Base-by-base conservation (phyloP, 805 yeast genomes). In the Metschnikowia borealis region DNA sequence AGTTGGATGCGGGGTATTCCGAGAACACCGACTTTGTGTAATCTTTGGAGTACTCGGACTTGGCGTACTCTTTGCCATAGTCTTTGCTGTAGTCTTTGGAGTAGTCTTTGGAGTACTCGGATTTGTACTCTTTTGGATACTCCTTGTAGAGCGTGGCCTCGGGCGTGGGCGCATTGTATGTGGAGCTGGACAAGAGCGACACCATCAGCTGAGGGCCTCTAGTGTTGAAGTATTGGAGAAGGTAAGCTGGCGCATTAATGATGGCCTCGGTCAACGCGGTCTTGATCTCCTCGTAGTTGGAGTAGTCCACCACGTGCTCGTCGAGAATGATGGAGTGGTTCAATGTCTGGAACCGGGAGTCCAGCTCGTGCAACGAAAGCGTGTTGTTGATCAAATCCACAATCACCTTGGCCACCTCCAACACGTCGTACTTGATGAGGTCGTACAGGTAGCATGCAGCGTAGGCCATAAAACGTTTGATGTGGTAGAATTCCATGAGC, bases 401-500 rank as follows among this genome's bases (percentile, higher is more conserved):
- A 14, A 70, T 54, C 6, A 67, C 74, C 52, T 58, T 63, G 31
- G 69, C 58, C 31, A 70, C 43, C 36, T 56, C 52, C 34, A 47
- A 26, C 15, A 50, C 44, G 26, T 49, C 48, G 50, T 46, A 58
- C 11, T 39, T 29, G 38, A 51, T 48, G 34, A 81, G 66, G 35
- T 73, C 78, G 38, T 66, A 63, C 52, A 77, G 76, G 64, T 79
- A 80, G 31, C 79, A 64, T 3, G 82, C 66, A 17, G 75, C 59
- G 58, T 82, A 82, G 43, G 75, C 65, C 38, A 81, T 60, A 54
- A 75, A 80, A 51, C 75, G 76, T 58, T 81, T 82, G 51, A 79
- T 61, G 53, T 71, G 68, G 54, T 78, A 74, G 45, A 77, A 61
- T 54, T 77, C 74, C 35, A 59, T 51, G 33, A 45, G 46, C 8